Percentiles rank a stretch among this genome's conserved stretches.
phyloP scores from a whole-genome alignment of 2,329 filamentous ascomycete genomes.

The Immersiporthe knoxdaviesiana region DNA sequence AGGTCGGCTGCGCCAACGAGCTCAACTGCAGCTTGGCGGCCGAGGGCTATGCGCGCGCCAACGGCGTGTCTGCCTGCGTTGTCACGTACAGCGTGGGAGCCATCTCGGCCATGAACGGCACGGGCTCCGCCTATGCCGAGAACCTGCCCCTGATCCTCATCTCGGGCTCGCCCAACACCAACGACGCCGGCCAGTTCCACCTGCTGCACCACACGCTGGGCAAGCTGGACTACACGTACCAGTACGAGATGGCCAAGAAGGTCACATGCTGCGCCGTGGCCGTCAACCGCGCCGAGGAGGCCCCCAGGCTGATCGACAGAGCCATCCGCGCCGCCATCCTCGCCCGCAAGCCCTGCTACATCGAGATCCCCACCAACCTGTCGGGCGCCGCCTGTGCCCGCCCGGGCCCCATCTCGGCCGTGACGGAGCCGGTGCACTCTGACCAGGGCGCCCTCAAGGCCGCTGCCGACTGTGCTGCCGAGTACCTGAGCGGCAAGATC shows the following conservation, averaged over 20 bases:
- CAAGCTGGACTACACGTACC: constrained; percentile 36
- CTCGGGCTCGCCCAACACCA: constrained; percentile 36
- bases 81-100: constrained; percentile 37
- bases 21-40: constrained; percentile 38
- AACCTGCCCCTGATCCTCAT: constrained; percentile 36
- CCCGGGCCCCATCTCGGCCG: constrained; percentile 35
- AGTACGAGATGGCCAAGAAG: constrained; percentile 39
- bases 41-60: constrained; percentile 38
- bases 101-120: constrained; percentile 36
- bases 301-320: constrained; percentile 35
- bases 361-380: constrained; percentile 37
- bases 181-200: constrained; percentile 35
- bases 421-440: constrained; percentile 32
- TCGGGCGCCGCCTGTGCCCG: constrained; percentile 35
- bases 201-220: constrained; percentile 38
- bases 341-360: constrained; percentile 35
- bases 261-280: constrained; percentile 39
- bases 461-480: constrained; percentile 33
- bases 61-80: constrained; percentile 36
- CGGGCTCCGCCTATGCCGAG: constrained; percentile 36
- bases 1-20: constrained; percentile 38
- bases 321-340: constrained; percentile 35
- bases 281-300: constrained; percentile 34
- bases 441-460: constrained; percentile 33
- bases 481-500: constrained; percentile 34